Conservation (phyloP, 495 filamentous ascomycete species). For the Hypoxylon cercidicola region DNA sequence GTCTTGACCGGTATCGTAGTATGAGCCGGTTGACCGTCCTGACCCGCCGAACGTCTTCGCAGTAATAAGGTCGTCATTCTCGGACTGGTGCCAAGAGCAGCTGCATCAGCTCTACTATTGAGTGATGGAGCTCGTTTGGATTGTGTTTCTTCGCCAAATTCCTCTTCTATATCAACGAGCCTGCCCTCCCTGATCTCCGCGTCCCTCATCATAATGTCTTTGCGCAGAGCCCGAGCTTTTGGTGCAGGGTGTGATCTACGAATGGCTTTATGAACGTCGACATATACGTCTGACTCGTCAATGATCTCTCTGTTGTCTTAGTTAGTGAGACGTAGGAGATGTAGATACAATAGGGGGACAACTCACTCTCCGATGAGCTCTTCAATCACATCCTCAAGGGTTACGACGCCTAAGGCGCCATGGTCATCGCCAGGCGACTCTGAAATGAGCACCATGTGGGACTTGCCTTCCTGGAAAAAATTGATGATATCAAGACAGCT, state of each 20-base stretch:
- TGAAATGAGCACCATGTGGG: slow-evolving; percentile 97
- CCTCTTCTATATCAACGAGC: slow-evolving; percentile 44
- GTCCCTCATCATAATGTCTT: slow-evolving; percentile 64
- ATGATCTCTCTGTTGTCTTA: slow-evolving; percentile 70
- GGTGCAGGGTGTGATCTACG: slow-evolving; percentile 65
- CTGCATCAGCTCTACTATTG: slow-evolving; percentile 43
- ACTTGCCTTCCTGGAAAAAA: slow-evolving; percentile 99
- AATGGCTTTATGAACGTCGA: slow-evolving; percentile 97
- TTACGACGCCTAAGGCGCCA: slow-evolving; percentile 92
- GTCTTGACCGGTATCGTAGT: slow-evolving; percentile 57
- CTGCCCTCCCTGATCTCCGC: slow-evolving; percentile 35
- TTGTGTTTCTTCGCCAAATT: slow-evolving; percentile 15
- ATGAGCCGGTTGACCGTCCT: slow-evolving; percentile 53
- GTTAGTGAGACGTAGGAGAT: slow-evolving; percentile 21
- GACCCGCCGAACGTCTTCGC: slow-evolving; percentile 63
- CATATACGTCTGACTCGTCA: slow-evolving; percentile 91
- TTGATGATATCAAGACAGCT: slow-evolving; percentile 98
- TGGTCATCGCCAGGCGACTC: slow-evolving; percentile 87
- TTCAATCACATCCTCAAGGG: slow-evolving; percentile 97
- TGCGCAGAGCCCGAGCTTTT: slow-evolving; percentile 67
- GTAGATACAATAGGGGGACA: slow-evolving; percentile 1
- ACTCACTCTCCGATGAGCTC: slow-evolving; percentile 96
- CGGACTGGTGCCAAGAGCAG: slow-evolving; percentile 49
- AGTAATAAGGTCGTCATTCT: slow-evolving; percentile 63
- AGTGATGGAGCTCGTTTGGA: slow-evolving; percentile 25